Base-by-base conservation (phyloP, 192 early-diverging fungal genomes). In the Lobosporangium transversale region DNA sequence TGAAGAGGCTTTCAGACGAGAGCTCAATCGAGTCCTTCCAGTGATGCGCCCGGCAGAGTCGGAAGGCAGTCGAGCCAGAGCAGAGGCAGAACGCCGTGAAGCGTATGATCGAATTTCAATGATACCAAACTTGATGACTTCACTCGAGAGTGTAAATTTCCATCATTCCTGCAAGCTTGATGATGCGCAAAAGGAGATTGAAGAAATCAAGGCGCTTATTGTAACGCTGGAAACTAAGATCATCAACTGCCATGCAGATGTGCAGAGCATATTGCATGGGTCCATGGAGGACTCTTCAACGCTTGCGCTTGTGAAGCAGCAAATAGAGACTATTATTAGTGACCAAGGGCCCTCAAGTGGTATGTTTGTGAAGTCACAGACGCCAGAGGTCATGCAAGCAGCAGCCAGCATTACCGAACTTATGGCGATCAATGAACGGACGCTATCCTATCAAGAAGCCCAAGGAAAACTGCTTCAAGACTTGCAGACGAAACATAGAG, bases 231-330 rank as follows among this genome's bases (percentile, higher is more conserved):
- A 66, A 11, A 32, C 7, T 11, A n/a, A n/a, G 0, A 24, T 66
- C 18, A 32, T 15, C 5, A 32, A n/a, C 23, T 59, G 48, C 30
- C 49, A 60, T 30, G 21, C 24, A n/a, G 51, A 60, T 17, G 51
- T 69, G 0, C 15, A 53, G 36, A 52, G 43, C 21, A 31, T 69
- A 26, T 35, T 54, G 1, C 17, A 31, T 3, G 68, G 58, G 1
- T 55, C 53, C 20, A 48, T 47, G 29, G 32, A 70, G 18, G 68
- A 70, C 17, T 62, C 59, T 4, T 31, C 52, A 3, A 33, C 50
- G 14, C 18, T 70, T 8, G 15, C 31, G 10, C n/a, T 20, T 17
- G 35, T 57, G 33, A 55, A 50, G 32, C 20, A n/a, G 15, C 36
- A 56, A 12, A 5, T 60, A 9, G 48, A 37, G 0, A 33, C 17